Evolutionary conservation across 257 asterid species (phyloP).

Genomic region (Capsicum rhomboideum): DNA sequence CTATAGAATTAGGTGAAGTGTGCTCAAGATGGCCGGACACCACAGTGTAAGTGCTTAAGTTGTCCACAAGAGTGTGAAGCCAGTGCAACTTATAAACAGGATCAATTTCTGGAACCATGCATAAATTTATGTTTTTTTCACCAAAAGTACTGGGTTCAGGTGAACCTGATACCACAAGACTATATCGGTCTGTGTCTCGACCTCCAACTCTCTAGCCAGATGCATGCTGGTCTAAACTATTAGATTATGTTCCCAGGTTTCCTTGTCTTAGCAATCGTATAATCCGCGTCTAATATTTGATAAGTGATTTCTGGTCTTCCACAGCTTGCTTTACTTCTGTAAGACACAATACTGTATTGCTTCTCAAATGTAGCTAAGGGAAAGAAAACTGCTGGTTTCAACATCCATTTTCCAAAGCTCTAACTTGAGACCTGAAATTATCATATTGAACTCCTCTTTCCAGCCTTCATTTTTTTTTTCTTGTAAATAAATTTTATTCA

Average conservation of each 20-base stretch:
- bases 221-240: background rate
- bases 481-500: too few species aligned
- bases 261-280: background rate
- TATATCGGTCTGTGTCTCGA: background rate
- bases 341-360: background rate
- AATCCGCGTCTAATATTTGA: background rate
- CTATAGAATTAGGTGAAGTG: background rate
- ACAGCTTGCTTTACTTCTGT: background rate
- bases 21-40: background rate
- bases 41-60: background rate
- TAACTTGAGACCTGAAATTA: background rate
- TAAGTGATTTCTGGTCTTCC: background rate
- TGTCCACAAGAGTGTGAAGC: background rate
- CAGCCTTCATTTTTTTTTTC: too few species aligned
- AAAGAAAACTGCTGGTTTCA: background rate
- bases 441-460: background rate
- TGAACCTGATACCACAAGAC: background rate
- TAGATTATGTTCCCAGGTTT: background rate
- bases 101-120: background rate
- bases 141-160: background rate
- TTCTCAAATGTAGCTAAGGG: background rate
- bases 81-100: background rate
- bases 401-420: background rate
- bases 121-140: background rate
- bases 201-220: background rate